Conservation (phyloP, 345 rosid species). For the Lepidium sativum region DNA sequence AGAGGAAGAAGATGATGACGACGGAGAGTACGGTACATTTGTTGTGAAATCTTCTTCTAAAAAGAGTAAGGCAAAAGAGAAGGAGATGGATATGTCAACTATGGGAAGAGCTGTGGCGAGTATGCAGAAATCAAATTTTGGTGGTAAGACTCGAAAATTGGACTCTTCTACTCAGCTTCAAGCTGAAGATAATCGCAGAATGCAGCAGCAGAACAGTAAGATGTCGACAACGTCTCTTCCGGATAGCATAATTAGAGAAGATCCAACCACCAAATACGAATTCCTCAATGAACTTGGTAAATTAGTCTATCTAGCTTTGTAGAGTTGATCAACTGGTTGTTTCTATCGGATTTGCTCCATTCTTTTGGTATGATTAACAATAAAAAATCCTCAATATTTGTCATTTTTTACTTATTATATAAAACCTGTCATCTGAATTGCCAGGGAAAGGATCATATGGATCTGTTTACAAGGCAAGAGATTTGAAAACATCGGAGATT, state of each 20-base stretch:
- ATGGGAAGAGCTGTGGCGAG: slow-evolving; percentile 52
- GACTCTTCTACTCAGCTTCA: slow-evolving; percentile 29
- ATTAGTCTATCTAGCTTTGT: neutral
- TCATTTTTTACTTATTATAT: neutral
- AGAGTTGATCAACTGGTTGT: neutral
- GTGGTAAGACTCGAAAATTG: slow-evolving; percentile 45
- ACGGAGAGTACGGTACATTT: slow-evolving; percentile 66
- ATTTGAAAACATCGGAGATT: slow-evolving; percentile 85
- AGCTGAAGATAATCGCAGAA: slow-evolving; percentile 36
- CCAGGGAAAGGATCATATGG: slow-evolving; percentile 99
- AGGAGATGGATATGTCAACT: slow-evolving; percentile 38
- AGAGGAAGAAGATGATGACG: slow-evolving; percentile 33
- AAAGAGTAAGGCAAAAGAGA: slow-evolving; percentile 14
- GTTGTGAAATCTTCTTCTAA: slow-evolving; percentile 52
- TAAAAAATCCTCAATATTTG: neutral
- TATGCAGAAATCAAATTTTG: slow-evolving; percentile 69
- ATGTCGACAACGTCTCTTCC: slow-evolving; percentile 83
- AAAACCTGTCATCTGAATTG: slow-evolving; percentile 17
- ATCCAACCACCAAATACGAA: slow-evolving; percentile 91
- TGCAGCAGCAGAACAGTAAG: slow-evolving; percentile 42
- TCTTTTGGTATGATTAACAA: neutral
- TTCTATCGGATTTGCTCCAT: neutral
- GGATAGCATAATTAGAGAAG: slow-evolving; percentile 75
- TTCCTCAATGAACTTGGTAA: slow-evolving; percentile 89
- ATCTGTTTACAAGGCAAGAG: slow-evolving; percentile 95